phyloP scores from a whole-genome alignment of 163 green algal species.

The Scenedesmus sp. region DNA sequence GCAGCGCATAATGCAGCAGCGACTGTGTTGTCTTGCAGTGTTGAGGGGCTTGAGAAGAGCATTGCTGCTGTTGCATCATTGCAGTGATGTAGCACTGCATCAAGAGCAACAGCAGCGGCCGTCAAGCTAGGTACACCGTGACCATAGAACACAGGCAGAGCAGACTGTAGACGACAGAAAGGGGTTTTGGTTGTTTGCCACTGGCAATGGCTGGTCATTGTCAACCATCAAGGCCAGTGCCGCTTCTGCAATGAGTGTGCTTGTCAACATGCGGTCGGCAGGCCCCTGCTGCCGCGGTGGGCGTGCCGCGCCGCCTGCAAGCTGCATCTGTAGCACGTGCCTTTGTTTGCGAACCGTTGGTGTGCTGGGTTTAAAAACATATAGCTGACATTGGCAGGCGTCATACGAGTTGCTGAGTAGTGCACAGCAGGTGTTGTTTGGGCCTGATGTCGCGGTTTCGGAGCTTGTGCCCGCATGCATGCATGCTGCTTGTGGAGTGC shows the following conservation, averaged over 20 bases:
- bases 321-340: neutral
- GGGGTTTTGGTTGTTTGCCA: no score
- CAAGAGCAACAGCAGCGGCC: no score
- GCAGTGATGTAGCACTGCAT: no score
- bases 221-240: no score
- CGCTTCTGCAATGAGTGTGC: neutral
- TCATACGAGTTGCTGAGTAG: neutral
- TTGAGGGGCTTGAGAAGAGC: neutral
- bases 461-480: neutral
- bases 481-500: neutral
- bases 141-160: neutral
- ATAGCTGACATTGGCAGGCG: neutral
- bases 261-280: neutral
- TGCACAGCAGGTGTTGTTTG: neutral
- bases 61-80: no score
- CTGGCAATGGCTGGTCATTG: no score
- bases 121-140: neutral
- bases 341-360: neutral
- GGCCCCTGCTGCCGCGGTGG: neutral
- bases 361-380: neutral
- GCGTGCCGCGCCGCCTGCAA: neutral
- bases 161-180: neutral
- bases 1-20: neutral
- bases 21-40: neutral
- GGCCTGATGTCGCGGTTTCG: neutral